Evolutionary conservation across 805 yeast species (phyloP).

Genomic region (Cyberlindnera xishuangbannaensis): DNA sequence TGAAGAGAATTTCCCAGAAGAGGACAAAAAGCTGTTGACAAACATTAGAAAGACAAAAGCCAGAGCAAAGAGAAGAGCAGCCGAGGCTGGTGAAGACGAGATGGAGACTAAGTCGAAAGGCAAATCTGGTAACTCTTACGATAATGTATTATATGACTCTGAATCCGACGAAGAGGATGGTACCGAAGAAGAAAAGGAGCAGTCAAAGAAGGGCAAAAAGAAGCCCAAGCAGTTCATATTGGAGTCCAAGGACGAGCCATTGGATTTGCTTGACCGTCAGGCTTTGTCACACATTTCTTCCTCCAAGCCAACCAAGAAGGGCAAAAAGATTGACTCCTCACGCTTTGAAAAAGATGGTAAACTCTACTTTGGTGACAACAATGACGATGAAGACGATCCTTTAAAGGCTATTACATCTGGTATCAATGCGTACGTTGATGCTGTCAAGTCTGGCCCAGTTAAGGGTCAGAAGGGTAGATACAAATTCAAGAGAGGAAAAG

Average conservation of each 20-base stretch:
- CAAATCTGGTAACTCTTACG: constrained; percentile 80
- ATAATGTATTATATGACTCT: constrained; percentile 77
- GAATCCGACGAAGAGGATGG: constrained; percentile 47
- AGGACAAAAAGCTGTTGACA: constrained; percentile 73
- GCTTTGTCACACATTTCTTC: constrained; percentile 87
- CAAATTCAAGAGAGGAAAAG: constrained; percentile 69
- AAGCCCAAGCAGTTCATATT: constrained; percentile 60
- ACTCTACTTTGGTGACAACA: constrained; percentile 51
- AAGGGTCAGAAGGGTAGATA: constrained; percentile 90
- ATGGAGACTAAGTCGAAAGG: constrained; percentile 30
- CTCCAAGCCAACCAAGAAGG: constrained; percentile 66
- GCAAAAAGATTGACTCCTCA: constrained; percentile 35
- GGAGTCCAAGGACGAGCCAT: constrained; percentile 71
- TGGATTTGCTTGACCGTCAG: constrained; percentile 82
- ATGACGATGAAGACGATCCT: constrained; percentile 39
- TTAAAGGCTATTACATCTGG: constrained; percentile 47
- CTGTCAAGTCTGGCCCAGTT: constrained; percentile 87
- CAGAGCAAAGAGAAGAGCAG: constrained; percentile 72
- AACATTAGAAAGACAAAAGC: constrained; percentile 84
- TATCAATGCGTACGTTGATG: constrained; percentile 88
- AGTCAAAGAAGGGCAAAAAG: constrained; percentile 23
- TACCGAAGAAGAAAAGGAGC: constrained; percentile 27
- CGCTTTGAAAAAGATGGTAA: constrained; percentile 50
- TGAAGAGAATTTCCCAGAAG: constrained; percentile 82
- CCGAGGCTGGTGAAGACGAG: constrained; percentile 17